These are phyloP conservation scores for Acidiella bohemica DNA, from an alignment of 495 filamentous ascomycete genomes.

Conservation along the genomic window DNA sequence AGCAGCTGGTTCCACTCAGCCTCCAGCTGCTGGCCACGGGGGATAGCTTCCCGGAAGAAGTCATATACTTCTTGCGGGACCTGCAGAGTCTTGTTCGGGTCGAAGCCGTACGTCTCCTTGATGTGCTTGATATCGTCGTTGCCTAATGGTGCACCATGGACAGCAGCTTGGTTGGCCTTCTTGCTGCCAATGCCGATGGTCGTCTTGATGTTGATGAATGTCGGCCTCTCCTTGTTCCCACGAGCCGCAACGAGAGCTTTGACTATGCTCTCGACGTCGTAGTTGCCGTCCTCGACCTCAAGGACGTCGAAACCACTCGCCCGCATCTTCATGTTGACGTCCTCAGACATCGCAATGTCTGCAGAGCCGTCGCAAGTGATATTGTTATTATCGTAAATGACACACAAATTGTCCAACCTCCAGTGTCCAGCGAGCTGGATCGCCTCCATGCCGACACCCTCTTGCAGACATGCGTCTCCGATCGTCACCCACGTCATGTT, in stretches of 20 bases:
- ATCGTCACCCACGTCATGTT: conserved; percentile 44
- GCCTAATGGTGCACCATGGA: conserved; percentile 41
- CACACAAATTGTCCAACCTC: conserved; percentile 40
- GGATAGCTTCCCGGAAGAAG: conserved; percentile 35
- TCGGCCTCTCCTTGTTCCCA: conserved; percentile 36
- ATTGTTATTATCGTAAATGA: conserved; percentile 50
- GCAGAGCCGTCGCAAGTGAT: conserved; percentile 46
- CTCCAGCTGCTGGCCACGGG: conserved; percentile 5
- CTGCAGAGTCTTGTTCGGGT: conserved; percentile 34
- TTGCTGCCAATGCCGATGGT: conserved; percentile 42
- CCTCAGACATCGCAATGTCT: conserved; percentile 43
- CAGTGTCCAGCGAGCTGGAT: conserved; percentile 43
- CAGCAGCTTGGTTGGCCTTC: conserved; percentile 36
- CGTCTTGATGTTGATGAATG: conserved; percentile 47
- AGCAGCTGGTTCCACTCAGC: conserved; percentile 25
- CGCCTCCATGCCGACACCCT: conserved; percentile 46
- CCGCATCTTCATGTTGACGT: conserved; percentile 46
- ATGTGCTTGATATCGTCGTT: conserved; percentile 34
- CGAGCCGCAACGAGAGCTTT: conserved; percentile 35
- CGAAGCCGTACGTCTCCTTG: conserved; percentile 36
- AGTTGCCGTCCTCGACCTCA: conserved; percentile 40
- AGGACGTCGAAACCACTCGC: conserved; percentile 46
- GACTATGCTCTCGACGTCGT: conserved; percentile 40
- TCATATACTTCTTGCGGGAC: conserved; percentile 34
- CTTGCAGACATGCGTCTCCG: conserved; percentile 46